These are phyloP conservation scores for Ramaria sp. DNA, from an alignment of 768 basidiomycete genomes.

Conservation along the genomic window DNA sequence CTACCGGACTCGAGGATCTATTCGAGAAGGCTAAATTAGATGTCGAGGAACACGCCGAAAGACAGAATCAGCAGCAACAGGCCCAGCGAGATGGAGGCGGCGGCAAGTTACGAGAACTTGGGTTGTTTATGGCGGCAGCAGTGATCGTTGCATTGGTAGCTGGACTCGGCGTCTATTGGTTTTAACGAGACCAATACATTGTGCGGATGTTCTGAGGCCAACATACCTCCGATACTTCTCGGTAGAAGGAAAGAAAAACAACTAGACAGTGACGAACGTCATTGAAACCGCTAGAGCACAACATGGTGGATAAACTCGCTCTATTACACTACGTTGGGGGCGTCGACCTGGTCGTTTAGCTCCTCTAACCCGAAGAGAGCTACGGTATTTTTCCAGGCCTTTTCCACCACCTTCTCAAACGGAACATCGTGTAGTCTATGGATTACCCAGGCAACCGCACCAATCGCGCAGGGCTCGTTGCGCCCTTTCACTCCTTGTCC, in stretches of 20 bases:
- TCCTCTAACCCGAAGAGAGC: constrained; percentile 45
- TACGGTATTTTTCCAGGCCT: constrained; percentile 54
- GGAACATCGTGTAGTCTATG: constrained; percentile 34
- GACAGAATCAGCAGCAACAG: background rate
- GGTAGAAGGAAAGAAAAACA: background rate
- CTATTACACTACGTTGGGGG: background rate
- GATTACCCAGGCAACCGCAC: constrained; percentile 66
- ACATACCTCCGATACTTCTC: background rate
- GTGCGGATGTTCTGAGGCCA: background rate
- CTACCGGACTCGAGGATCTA: constrained; percentile 64
- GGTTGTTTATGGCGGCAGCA: background rate
- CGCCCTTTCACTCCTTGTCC: constrained; percentile 66
- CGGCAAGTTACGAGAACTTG: background rate
- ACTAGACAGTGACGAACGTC: too few relatives aligned
- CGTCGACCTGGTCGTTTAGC: background rate
- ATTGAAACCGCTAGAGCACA: background rate
- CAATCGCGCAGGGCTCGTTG: constrained; percentile 60
- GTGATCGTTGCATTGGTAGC: background rate
- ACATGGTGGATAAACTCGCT: background rate
- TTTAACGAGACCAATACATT: background rate
- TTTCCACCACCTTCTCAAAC: constrained; percentile 45
- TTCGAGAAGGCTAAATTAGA: constrained; percentile 27
- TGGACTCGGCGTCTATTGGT: background rate
- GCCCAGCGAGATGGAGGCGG: background rate
- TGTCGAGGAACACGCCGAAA: background rate